Evolutionary conservation across 805 yeast genomes (phyloP).

Genomic region (Kodamaea kakaduensis): DNA sequence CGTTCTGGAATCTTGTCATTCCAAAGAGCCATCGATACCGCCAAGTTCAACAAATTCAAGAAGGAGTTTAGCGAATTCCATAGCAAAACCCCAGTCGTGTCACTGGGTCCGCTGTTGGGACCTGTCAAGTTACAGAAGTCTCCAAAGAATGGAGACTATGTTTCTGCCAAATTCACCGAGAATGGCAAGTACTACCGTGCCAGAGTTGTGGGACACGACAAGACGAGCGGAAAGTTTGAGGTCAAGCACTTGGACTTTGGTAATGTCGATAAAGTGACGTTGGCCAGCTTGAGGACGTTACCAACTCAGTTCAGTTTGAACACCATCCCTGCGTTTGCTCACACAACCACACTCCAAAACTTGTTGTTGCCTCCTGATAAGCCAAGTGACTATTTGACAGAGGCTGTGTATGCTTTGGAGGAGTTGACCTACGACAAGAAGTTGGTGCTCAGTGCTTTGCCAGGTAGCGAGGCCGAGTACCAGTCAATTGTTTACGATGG

Average conservation of each 20-base stretch:
- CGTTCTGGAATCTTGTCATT: conserved; percentile 42
- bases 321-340: conserved; percentile 50
- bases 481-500: conserved; percentile 55
- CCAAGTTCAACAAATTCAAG: conserved; percentile 42
- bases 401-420: conserved; percentile 51
- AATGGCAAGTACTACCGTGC: conserved; percentile 60
- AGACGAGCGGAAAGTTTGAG: conserved; percentile 37
- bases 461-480: conserved; percentile 41
- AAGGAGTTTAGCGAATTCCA: conserved; percentile 45
- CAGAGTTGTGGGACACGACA: conserved; percentile 45
- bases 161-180: conserved; percentile 50
- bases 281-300: conserved; percentile 45
- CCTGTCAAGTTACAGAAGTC: conserved; percentile 36
- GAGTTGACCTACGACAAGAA: conserved; percentile 49
- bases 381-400: conserved; percentile 52
- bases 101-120: conserved; percentile 27
- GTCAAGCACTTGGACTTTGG: conserved; percentile 66
- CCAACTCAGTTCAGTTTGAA: conserved; percentile 46
- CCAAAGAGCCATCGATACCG: conserved; percentile 38
- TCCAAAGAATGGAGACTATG: conserved; percentile 54
- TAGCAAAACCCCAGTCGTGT: conserved; percentile 33
- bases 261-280: conserved; percentile 42
- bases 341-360: conserved; percentile 49
- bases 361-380: conserved; percentile 54
- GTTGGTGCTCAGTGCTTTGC: conserved; percentile 51